phyloP scores from a whole-genome alignment of 208 protist species.

The Jaenimonas drosophilae region DNA sequence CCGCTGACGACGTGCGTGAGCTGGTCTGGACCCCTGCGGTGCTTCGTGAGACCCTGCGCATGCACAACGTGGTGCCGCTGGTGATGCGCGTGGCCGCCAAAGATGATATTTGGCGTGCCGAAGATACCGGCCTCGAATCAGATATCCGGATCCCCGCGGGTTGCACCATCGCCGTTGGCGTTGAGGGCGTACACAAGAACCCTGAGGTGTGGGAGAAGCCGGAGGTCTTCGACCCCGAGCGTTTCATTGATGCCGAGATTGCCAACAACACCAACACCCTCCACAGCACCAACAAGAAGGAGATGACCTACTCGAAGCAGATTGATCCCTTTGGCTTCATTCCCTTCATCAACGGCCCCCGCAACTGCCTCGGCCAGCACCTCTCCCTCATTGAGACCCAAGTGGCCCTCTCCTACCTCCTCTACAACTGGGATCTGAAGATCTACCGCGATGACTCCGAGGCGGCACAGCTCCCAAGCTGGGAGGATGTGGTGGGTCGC shows the following conservation, averaged over 20 bases:
- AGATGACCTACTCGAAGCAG: conserved; percentile 37
- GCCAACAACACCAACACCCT: conserved; percentile 65
- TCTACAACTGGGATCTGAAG: conserved; percentile 61
- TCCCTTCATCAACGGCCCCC: conserved; percentile 89
- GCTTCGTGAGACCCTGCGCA: conserved; percentile 80
- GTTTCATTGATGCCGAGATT: conserved; percentile 74
- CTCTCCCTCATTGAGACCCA: conserved; percentile 85
- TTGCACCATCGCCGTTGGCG: conserved; percentile 69
- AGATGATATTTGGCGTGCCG: conserved; percentile 59
- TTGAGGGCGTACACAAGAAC: conserved; percentile 73
- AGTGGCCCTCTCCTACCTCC: conserved; percentile 62
- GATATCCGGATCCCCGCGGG: conserved; percentile 67
- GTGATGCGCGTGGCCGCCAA: conserved; percentile 74
- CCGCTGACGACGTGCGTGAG: conserved; percentile 37
- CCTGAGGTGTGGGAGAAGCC: conserved; percentile 75
- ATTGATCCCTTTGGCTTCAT: conserved; percentile 87
- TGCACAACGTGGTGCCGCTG: conserved; percentile 79
- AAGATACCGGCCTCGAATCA: conserved; percentile 58
- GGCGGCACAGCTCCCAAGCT: too few relatives aligned
- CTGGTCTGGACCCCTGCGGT: conserved; percentile 69
- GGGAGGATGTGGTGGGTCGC: conserved; percentile 50
- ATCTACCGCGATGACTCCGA: conserved; percentile 32
- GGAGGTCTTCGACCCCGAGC: conserved; percentile 62
- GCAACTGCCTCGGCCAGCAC: conserved; percentile 90
- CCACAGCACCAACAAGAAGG: conserved; percentile 10